Conservation (phyloP, 345 rosid species). For the Eucalyptus marginata region DNA sequence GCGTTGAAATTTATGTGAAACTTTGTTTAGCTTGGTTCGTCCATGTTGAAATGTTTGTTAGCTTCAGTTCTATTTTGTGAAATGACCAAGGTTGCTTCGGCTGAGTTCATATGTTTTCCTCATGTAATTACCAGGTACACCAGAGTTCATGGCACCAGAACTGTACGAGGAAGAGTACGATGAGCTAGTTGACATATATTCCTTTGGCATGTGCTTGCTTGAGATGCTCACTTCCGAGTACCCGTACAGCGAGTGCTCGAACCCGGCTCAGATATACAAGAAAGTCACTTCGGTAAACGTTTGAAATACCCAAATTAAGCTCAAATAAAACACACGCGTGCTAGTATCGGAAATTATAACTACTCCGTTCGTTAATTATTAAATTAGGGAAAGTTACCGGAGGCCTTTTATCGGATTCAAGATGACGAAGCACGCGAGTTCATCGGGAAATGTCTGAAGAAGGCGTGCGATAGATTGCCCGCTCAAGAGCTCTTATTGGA, state of each 20-base stretch:
- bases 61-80: neutral
- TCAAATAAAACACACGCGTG: neutral
- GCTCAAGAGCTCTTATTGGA: constrained; percentile 63
- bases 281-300: constrained; percentile 77
- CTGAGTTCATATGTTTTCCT: neutral
- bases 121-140: constrained; percentile 45
- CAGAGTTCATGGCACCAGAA: constrained; percentile 99
- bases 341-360: neutral
- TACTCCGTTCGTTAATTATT: neutral
- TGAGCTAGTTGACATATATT: constrained; percentile 82
- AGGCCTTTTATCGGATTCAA: constrained; percentile 59
- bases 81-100: neutral
- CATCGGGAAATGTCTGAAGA: constrained; percentile 69
- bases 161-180: constrained; percentile 91
- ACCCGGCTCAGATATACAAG: constrained; percentile 93
- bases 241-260: constrained; percentile 84
- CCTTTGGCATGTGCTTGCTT: constrained; percentile 91
- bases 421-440: constrained; percentile 54
- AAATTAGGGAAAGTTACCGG: constrained; percentile 75
- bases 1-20: neutral
- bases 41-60: neutral
- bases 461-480: constrained; percentile 60
- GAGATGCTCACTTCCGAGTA: constrained; percentile 91
- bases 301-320: neutral
- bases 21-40: neutral